Evolutionary conservation across 768 basidiomycete species (phyloP), one percentile per base, ranked within the genome.

Genomic region (Tricholoma sp.): DNA sequence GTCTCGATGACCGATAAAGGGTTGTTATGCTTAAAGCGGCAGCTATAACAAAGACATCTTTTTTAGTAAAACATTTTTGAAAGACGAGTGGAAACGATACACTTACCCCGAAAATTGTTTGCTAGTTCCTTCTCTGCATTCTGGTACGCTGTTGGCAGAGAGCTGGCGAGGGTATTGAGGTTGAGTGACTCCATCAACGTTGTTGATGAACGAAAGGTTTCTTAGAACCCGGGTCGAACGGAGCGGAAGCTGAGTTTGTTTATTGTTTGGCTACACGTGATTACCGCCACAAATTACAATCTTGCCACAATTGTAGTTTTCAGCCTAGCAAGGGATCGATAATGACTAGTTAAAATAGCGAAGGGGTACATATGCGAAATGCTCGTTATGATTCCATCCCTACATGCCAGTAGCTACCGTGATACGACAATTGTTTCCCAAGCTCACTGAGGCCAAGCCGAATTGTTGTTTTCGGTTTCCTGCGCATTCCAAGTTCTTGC

Each of bases 11-110:
- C 61, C 88, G 83, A 69, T 91, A 93, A 34, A 93, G 80, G 0
- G 89, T 91, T 24, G 90, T 91, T 60, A 93, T 87, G 70, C 88
- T 89, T 51, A 91, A 74, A 1, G 90, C 91, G 59, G 90, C 90
- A 57, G 88, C 90, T 93, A 62, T 58, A 50, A 49, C 50, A 59
- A 31, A 56, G 44, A 51, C 50, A 59, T 60, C 13, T 51, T n/a
- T n/a, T 41, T 33, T n/a, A n/a, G 49, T 50, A 54, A 37, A 56
- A 56, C 48, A 53, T 60, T 62, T 50, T 12, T 66, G 70, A 63
- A 65, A 59, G 44, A 60, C 59, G 20, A 18, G 48, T 18, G 33
- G 18, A 39, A 50, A 53, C 42, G 12, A 44, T 24, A 33, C 13
- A 57, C 57, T 11, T 53, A 89, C 90, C 88, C 82, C 85, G 85